Conservation (phyloP, 306 rosid species). For the Abrus pulchellus region DNA sequence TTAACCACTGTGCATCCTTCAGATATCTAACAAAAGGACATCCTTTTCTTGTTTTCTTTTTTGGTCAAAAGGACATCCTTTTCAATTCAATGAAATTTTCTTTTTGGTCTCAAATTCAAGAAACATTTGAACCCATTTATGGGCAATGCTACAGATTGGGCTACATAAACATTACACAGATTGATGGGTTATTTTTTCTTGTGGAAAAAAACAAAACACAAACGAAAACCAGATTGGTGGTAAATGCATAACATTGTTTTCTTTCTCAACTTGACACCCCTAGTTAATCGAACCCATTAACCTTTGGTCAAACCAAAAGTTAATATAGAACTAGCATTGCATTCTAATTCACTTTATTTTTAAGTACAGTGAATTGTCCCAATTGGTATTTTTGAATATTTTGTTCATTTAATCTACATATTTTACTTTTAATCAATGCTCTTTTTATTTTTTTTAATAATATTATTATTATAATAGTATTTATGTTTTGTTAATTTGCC, state of each 20-base stretch:
- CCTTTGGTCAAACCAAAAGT: not conserved
- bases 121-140: conserved; percentile 42
- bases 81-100: conserved; percentile 63
- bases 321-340: not conserved
- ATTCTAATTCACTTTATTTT: too few species aligned
- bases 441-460: too few species aligned
- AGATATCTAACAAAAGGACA: too few species aligned
- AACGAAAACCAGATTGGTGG: too few species aligned
- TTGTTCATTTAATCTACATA: too few species aligned
- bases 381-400: too few species aligned
- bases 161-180: not conserved
- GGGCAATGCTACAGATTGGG: conserved; percentile 31
- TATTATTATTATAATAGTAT: too few species aligned
- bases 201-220: not conserved
- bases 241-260: not conserved
- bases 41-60: not conserved
- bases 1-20: too few species aligned
- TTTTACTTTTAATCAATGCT: too few species aligned
- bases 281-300: not conserved
- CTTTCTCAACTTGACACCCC: conserved; percentile 16
- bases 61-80: conserved; percentile 75
- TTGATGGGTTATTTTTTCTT: not conserved
- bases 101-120: conserved; percentile 20
- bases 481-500: too few species aligned
- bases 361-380: too few species aligned